phyloP scores from a whole-genome alignment of 2,329 filamentous ascomycete species.

The Ciborinia camelliae region DNA sequence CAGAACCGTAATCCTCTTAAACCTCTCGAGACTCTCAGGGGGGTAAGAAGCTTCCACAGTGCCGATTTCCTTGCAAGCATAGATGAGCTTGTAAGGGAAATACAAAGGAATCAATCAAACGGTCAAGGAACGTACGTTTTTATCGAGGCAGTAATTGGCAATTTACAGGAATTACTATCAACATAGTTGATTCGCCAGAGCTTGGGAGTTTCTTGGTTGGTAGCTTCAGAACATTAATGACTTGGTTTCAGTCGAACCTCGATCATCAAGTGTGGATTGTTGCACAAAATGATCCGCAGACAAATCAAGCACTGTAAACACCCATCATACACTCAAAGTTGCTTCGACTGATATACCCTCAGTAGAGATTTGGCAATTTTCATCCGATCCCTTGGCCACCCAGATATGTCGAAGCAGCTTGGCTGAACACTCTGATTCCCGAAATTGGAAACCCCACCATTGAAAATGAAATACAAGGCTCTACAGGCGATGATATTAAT shows the following conservation, averaged over 20 bases:
- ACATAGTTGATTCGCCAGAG: not conserved
- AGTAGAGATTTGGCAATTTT: not conserved
- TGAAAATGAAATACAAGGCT: not conserved
- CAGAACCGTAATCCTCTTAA: no score
- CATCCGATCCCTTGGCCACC: not conserved
- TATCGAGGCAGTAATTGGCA: not conserved
- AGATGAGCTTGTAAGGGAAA: not conserved
- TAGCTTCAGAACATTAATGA: accelerated
- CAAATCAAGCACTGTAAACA: not conserved
- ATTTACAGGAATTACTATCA: not conserved
- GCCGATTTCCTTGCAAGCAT: not conserved
- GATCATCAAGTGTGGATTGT: not conserved
- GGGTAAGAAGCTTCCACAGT: not conserved
- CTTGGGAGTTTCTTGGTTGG: accelerated
- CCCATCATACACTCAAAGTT: not conserved
- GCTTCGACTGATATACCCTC: not conserved
- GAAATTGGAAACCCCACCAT: not conserved
- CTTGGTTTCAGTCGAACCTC: accelerated
- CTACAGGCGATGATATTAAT: not conserved
- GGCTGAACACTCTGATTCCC: not conserved
- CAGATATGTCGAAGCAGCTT: not conserved
- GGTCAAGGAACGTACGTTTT: not conserved
- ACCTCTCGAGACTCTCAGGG: no score
- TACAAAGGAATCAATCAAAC: not conserved
- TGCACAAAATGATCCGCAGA: not conserved